Conservation (phyloP, 164 flowering plant species). For the Nymphaea colorata region DNA sequence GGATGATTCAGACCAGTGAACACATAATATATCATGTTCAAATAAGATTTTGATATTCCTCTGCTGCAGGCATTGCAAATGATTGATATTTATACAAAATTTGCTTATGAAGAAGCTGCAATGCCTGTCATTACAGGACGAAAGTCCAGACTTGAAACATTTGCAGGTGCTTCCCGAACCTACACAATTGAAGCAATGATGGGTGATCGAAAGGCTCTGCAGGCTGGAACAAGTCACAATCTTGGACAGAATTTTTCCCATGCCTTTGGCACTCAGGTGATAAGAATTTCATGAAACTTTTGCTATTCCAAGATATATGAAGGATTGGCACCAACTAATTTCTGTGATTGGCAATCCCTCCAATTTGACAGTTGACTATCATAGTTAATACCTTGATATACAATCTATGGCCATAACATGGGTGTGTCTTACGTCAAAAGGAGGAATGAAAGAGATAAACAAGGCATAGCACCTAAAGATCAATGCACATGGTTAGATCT, state of each 20-base stretch:
- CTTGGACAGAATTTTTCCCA: conserved; percentile 95
- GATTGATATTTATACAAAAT: conserved; percentile 80
- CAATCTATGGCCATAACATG: too few species aligned
- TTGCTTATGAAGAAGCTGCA: conserved; percentile 95
- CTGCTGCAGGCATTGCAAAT: conserved; percentile 78
- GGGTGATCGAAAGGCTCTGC: conserved; percentile 94
- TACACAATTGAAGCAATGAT: conserved; percentile 99
- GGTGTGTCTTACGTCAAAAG: too few species aligned
- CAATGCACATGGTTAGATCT: too few species aligned
- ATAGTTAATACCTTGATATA: too few species aligned
- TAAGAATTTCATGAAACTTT: neutral
- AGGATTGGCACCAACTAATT: too few species aligned
- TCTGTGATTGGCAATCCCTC: too few species aligned
- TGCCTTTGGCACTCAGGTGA: conserved; percentile 90
- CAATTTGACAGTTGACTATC: too few species aligned
- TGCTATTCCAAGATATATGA: too few species aligned
- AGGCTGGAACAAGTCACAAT: conserved; percentile 98
- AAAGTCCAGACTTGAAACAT: conserved; percentile 87
- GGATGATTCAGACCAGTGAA: neutral
- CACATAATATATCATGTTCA: neutral
- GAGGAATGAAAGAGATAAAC: too few species aligned
- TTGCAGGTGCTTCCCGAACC: conserved; percentile 88
- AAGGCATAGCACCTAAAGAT: too few species aligned
- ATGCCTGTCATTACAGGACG: conserved; percentile 93
- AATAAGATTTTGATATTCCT: conserved; percentile 15